phyloP scores from a whole-genome alignment of 2,329 filamentous ascomycete genomes.

The Fusarium paranaense region DNA sequence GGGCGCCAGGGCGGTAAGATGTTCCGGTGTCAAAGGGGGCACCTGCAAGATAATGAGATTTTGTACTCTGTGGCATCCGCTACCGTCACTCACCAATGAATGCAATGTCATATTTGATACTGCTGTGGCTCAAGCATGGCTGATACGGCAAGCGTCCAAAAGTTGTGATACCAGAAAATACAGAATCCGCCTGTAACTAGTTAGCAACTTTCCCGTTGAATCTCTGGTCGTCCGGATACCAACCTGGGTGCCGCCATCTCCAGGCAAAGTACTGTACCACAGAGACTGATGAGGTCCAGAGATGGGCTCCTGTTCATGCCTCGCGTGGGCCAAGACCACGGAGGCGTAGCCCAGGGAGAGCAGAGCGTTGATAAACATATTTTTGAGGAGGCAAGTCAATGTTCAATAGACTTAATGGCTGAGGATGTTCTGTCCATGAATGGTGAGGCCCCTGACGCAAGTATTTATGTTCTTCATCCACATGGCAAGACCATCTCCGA shows the following conservation, averaged over 20 bases:
- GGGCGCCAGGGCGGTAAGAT: conserved; percentile 84
- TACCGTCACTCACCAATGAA: conserved; percentile 72
- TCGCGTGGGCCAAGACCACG: conserved; percentile 68
- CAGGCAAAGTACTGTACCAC: conserved; percentile 87
- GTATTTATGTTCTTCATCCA: background rate
- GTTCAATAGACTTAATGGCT: background rate
- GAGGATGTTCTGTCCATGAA: background rate
- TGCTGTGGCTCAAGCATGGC: conserved; percentile 77
- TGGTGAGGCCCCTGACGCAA: background rate
- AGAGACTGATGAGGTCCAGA: conserved; percentile 78
- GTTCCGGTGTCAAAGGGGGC: conserved; percentile 90
- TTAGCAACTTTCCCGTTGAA: background rate
- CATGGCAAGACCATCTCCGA: background rate
- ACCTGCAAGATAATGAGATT: conserved; percentile 56
- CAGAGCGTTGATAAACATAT: conserved; percentile 47
- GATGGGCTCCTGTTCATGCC: conserved; percentile 69
- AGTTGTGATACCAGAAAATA: conserved; percentile 89
- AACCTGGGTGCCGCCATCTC: conserved; percentile 86
- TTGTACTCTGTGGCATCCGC: conserved; percentile 15
- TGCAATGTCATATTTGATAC: conserved; percentile 84
- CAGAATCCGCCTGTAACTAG: conserved; percentile 76
- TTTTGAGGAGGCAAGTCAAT: background rate
- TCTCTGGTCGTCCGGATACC: background rate
- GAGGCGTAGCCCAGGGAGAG: conserved; percentile 58
- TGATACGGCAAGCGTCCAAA: conserved; percentile 84